Base-by-base conservation (phyloP, 139 green algal species). In the Coccomyxa sp. region DNA sequence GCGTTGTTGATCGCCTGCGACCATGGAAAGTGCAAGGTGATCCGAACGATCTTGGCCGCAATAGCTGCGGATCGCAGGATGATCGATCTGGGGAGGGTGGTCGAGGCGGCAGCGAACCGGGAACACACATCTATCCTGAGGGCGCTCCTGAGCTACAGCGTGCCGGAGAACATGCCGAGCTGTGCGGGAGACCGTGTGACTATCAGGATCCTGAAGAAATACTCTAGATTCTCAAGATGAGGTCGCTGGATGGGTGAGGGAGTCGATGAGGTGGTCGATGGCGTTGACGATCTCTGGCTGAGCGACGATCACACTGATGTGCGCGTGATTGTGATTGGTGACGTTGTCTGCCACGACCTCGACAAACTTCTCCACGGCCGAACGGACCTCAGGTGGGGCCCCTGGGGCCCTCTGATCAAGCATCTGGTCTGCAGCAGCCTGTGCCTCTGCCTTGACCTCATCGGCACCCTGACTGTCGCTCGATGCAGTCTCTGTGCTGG, bases 221-320 rank as follows among this genome's bases (percentile, higher is more conserved):
- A 58, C 44, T 58, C 44, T 58, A 58, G 44, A 58, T 58, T 58
- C 44, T 58, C 44, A 58, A 58, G 44, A 58, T 58, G 44, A 58
- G 44, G 44, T 58, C 44, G 44, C 44, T 14, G 44, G 44, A 58
- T 58, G 44, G 44, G 44, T 58, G 44, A 58, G 44, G 44, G 44
- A 58, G 14, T 58, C 44, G 44, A 58, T 58, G 44, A 58, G 44
- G 44, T 58, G 44, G 44, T 58, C 44, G 44, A 58, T 58, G 44
- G 44, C 44, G 44, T 58, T 58, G 44, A 58, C 44, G 44, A 58
- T 58, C 10, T 58, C 44, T 58, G 44, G 44, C 14, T 58, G 44
- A 58, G 44, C 44, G 44, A 58, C 44, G 44, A 58, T 58, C 44
- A 58, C 44, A 58, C 44, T 58, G 44, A 58, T 58, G 44, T 58